Evolutionary conservation across 768 basidiomycete species (phyloP), one percentile per base, ranked within the genome.

Genomic region (Clathrus columnatus): DNA sequence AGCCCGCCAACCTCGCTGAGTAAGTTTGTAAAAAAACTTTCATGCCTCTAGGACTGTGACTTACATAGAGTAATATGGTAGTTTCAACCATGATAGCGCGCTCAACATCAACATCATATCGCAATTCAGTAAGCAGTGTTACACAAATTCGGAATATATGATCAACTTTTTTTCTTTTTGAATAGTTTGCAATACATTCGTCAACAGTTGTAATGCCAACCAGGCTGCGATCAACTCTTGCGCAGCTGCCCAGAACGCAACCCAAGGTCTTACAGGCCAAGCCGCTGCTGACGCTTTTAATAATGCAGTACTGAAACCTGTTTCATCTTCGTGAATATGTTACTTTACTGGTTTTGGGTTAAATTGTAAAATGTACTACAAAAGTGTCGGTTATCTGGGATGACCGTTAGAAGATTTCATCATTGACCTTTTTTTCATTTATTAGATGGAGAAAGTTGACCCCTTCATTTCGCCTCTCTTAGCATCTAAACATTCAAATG

Each of bases 101-200:
- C 74, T 81, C 60, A 75, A 75, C 63, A 78, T 80, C 60, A 71
- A 69, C 59, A 80, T 82, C 64, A 82, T 83, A 69, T 74, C 79
- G 14, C 72, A 76, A 70, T 64, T 75, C 66, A 79, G 46, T 47
- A 47, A 11, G 46, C 20, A 10, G 21, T 47, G 41, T 43, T 60
- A 8, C 18, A 11, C 11, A 16, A 14, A 16, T 47, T 16, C 4
- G 7, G 14, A 8, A 7, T 46, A 23, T 47, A 11, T 27, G 21
- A 10, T 47, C 21, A 2, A 5, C 7, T 23, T 47, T 20, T 6
- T 46, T 46, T n/a, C 45, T 8, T 36, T 36, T 36, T 36, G 7
- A 11, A 36, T 20, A 23, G 46, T 83, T 43, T 84, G 82, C 61
- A 77, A 81, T 65, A 70, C 69, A 5, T 68, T 84, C 56, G 70